Conservation (phyloP, 345 rosid genomes). For the Corymbia maculata region DNA sequence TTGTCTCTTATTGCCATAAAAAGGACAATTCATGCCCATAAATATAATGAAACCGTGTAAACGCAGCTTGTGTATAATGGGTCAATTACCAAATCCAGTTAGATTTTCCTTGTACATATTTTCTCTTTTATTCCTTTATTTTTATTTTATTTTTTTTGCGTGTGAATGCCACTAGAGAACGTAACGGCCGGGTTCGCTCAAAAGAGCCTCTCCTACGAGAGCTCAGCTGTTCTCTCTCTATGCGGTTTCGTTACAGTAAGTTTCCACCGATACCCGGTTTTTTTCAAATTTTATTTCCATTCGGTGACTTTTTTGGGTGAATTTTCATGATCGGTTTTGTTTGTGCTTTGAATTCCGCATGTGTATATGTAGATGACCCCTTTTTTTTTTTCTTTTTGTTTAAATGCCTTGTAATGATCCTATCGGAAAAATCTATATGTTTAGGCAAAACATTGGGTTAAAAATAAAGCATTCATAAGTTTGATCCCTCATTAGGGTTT, state of each 20-base stretch:
- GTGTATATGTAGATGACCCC: too few species aligned
- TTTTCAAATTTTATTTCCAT: background rate
- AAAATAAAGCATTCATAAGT: background rate
- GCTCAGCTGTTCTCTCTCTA: background rate
- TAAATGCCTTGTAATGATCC: background rate
- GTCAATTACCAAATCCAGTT: conserved; percentile 9
- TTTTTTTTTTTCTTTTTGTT: background rate
- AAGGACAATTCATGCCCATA: background rate
- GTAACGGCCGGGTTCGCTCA: background rate
- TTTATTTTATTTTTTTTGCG: background rate
- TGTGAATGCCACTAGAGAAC: background rate
- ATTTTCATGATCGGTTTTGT: background rate
- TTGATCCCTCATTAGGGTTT: background rate
- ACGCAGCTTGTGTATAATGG: background rate
- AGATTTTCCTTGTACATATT: conserved; percentile 8
- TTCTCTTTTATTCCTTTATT: background rate
- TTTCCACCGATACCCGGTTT: background rate
- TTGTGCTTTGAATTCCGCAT: background rate
- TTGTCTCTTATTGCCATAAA: conserved; percentile 31
- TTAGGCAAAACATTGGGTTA: background rate
- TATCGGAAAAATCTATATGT: background rate
- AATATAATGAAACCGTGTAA: too few species aligned
- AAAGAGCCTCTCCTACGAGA: background rate
- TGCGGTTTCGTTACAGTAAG: background rate
- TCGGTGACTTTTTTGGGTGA: background rate